These are phyloP conservation scores for Komagataea norvegica DNA, from an alignment of 1,139 yeast genomes.

Conservation along the genomic window DNA sequence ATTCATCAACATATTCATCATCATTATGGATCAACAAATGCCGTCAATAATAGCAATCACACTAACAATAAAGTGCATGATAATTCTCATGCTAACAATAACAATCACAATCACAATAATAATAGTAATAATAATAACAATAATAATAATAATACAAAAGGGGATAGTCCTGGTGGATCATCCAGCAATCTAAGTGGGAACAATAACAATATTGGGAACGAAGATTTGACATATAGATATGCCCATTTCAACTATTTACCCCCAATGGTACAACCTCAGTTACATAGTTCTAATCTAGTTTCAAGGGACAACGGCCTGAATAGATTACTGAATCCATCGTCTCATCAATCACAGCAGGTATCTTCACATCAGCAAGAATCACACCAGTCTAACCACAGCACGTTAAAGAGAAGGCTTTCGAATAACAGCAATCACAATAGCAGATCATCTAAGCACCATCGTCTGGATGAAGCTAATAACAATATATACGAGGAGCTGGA, in stretches of 20 bases:
- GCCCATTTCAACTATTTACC: slow-evolving; percentile 73
- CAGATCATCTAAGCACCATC: slow-evolving; percentile 1
- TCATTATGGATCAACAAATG: slow-evolving; percentile 37
- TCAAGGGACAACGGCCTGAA: slow-evolving; percentile 40
- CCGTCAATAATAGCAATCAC: too few species aligned
- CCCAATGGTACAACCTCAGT: slow-evolving; percentile 63
- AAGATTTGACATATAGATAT: slow-evolving; percentile 47
- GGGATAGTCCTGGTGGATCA: slow-evolving; percentile 23
- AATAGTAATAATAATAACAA: too few species aligned
- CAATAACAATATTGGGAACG: slow-evolving; percentile 26
- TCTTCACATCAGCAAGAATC: slow-evolving; percentile 19
- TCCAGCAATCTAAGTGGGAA: slow-evolving; percentile 22
- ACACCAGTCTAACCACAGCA: slow-evolving; percentile 1
- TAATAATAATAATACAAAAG: slow-evolving; percentile 6
- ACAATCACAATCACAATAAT: too few species aligned
- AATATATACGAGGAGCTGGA: slow-evolving; percentile 32
- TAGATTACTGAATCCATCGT: slow-evolving; percentile 36
- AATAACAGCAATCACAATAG: slow-evolving; percentile 2
- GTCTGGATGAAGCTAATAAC: slow-evolving; percentile 9
- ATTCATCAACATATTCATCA: slow-evolving; percentile 72
- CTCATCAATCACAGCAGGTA: slow-evolving; percentile 10
- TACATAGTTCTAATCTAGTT: slow-evolving; percentile 46
- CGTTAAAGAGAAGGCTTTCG: slow-evolving; percentile 7
- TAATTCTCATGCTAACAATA: too few species aligned
- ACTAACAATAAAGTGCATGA: too few species aligned